Evolutionary conservation across 2,329 filamentous ascomycete species (phyloP).

Genomic region (Achaetomium macrosporum): DNA sequence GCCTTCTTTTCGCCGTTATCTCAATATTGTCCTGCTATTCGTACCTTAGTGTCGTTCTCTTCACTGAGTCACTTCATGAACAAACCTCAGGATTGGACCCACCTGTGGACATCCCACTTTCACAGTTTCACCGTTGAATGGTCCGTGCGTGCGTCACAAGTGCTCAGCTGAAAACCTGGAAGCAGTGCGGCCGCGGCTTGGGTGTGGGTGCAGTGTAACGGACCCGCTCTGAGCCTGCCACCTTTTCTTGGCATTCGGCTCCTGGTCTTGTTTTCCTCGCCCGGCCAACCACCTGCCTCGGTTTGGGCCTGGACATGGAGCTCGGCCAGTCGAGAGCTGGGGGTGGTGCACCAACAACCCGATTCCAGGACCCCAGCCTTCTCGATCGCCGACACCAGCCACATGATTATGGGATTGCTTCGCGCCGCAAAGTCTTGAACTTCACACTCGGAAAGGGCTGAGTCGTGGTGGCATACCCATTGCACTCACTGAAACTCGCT

Average conservation of each 20-base stretch:
- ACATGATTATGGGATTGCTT: slow-evolving; percentile 11
- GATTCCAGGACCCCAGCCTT: slow-evolving; percentile 15
- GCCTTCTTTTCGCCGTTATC: too few relatives aligned
- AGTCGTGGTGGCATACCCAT: neutral
- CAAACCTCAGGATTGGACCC: neutral
- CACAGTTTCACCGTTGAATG: slow-evolving; percentile 3
- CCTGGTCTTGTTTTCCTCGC: slow-evolving; percentile 15
- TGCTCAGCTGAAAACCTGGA: too few relatives aligned
- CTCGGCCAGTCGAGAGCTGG: slow-evolving; percentile 16
- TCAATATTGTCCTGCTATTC: neutral
- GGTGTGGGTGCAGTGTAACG: neutral
- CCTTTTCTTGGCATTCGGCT: slow-evolving; percentile 19
- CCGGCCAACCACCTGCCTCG: slow-evolving; percentile 27
- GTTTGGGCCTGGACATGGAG: slow-evolving; percentile 22
- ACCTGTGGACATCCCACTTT: slow-evolving; percentile 8
- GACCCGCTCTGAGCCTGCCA: neutral
- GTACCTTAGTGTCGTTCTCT: slow-evolving; percentile 3
- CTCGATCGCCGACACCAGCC: slow-evolving; percentile 14
- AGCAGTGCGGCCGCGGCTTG: neutral
- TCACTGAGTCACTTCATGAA: slow-evolving; percentile 3
- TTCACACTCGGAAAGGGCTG: neutral
- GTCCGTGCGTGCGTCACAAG: slow-evolving; percentile 14
- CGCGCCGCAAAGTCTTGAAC: neutral
- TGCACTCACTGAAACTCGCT: neutral
- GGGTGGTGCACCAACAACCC: slow-evolving; percentile 14